phyloP scores from a whole-genome alignment of 208 protist genomes.

The Crithidia brevicula region DNA sequence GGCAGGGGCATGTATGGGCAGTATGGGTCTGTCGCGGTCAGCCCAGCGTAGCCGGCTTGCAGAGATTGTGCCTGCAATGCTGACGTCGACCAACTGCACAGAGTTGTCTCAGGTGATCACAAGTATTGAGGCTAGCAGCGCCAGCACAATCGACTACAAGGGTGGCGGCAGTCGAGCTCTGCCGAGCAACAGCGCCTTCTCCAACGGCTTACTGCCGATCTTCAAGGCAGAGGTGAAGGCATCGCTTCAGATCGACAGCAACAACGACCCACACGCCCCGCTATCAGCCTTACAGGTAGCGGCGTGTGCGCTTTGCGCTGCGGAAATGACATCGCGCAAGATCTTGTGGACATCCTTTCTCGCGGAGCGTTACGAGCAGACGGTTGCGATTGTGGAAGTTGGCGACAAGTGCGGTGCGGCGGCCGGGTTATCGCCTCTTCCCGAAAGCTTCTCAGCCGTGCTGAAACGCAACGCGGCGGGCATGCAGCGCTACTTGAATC shows the following conservation, averaged over 20 bases:
- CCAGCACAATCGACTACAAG: background rate
- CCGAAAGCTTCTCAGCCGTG: background rate
- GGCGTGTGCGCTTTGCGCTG: background rate
- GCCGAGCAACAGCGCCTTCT: background rate
- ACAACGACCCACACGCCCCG: slow-evolving; percentile 3
- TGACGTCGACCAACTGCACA: background rate
- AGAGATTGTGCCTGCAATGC: too few species aligned
- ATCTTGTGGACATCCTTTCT: slow-evolving; percentile 11
- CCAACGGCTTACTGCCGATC: background rate
- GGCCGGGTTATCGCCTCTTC: background rate
- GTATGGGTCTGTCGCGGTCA: too few species aligned
- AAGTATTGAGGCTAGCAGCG: too few species aligned
- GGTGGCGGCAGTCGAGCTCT: background rate
- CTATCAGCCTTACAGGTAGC: slow-evolving; percentile 1
- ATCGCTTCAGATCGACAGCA: background rate
- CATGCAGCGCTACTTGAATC: background rate
- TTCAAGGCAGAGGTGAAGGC: slow-evolving; percentile 11
- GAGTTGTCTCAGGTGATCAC: background rate
- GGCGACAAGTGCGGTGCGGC: too few species aligned
- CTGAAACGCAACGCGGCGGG: background rate
- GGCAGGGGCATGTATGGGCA: background rate
- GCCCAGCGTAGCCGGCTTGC: background rate
- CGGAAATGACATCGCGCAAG: slow-evolving; percentile 6
- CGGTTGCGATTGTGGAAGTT: background rate
- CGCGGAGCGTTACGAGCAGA: slow-evolving; percentile 6